phyloP scores from a whole-genome alignment of 2,329 filamentous ascomycete species.

The Trichophyton benhamiae region DNA sequence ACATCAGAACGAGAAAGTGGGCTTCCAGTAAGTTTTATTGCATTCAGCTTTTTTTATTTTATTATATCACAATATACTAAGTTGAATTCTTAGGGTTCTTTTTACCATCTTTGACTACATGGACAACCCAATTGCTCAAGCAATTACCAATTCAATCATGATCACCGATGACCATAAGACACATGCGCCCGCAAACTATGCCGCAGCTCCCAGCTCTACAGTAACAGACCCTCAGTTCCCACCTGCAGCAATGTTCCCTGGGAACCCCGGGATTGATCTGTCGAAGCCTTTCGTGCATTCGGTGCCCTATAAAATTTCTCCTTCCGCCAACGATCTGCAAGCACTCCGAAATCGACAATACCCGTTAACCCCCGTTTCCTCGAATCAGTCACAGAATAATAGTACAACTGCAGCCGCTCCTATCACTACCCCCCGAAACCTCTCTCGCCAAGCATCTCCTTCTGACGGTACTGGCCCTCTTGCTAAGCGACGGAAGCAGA shows the following conservation, averaged over 20 bases:
- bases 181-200: slow-evolving; percentile 39
- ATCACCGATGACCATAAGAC: slow-evolving; percentile 98
- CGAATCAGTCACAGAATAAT: slow-evolving; percentile 26
- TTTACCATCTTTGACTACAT: slow-evolving; percentile 81
- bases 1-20: slow-evolving; percentile 85
- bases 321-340: slow-evolving; percentile 53
- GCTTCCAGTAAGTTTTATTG: slow-evolving; percentile 49
- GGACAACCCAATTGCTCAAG: slow-evolving; percentile 67
- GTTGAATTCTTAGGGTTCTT: slow-evolving; percentile 49
- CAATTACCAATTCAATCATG: slow-evolving; percentile 78
- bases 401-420: slow-evolving; percentile 31
- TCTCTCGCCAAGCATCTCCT: slow-evolving; percentile 66
- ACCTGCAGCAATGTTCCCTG: slow-evolving; percentile 33
- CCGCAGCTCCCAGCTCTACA: slow-evolving; percentile 24
- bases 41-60: neutral
- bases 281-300: slow-evolving; percentile 24
- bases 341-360: slow-evolving; percentile 43
- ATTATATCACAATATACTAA: slow-evolving; percentile 11
- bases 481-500: slow-evolving; percentile 73
- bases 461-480: slow-evolving; percentile 50
- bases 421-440: slow-evolving; percentile 45
- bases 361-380: slow-evolving; percentile 28
- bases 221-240: slow-evolving; percentile 31
- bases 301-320: slow-evolving; percentile 43
- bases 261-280: slow-evolving; percentile 22